A percentile compares a stretch with the other conserved stretches of the same genome.
phyloP scores from a whole-genome alignment of 225 moss, liverwort and hornwort genomes.

The Bryum argenteum region DNA sequence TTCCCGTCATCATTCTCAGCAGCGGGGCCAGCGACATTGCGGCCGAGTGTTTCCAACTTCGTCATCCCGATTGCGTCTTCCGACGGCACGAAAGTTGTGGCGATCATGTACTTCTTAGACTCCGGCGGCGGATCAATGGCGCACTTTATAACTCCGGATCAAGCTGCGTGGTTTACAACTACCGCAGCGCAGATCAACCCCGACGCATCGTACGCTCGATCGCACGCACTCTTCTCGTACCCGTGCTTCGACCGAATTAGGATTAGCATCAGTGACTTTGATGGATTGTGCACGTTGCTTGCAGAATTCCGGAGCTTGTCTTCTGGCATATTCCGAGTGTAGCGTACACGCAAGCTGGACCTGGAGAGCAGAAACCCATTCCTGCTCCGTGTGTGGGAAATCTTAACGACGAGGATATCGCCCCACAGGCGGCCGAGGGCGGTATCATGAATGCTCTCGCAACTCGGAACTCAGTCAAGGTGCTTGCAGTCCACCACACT shows the following conservation, averaged over 20 bases:
- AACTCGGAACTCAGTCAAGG: constrained; percentile 71
- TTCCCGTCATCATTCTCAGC: constrained; percentile 46
- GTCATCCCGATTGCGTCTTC: constrained; percentile 58
- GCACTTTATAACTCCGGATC: constrained; percentile 64
- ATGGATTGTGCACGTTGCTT: neutral
- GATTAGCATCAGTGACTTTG: neutral
- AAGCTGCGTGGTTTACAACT: constrained; percentile 65
- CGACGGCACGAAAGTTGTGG: constrained; percentile 37
- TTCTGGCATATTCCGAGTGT: constrained; percentile 77
- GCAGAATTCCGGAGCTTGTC: constrained; percentile 83
- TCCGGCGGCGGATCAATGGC: constrained; percentile 87
- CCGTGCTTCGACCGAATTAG: too few relatives aligned
- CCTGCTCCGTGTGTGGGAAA: constrained; percentile 71
- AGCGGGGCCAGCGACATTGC: constrained; percentile 55
- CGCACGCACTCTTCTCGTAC: neutral
- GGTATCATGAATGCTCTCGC: constrained; percentile 62
- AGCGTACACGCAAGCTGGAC: constrained; percentile 40
- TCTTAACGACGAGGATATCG: constrained; percentile 71
- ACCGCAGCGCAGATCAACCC: constrained; percentile 53
- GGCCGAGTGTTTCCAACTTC: constrained; percentile 83
- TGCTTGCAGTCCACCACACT: constrained; percentile 23
- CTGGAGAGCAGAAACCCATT: constrained; percentile 46
- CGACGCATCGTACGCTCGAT: constrained; percentile 51
- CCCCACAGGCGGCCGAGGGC: constrained; percentile 62
- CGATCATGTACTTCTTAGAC: constrained; percentile 77